Conservation (phyloP, 148 eudicot genomes). For the Beta vulgaris region DNA sequence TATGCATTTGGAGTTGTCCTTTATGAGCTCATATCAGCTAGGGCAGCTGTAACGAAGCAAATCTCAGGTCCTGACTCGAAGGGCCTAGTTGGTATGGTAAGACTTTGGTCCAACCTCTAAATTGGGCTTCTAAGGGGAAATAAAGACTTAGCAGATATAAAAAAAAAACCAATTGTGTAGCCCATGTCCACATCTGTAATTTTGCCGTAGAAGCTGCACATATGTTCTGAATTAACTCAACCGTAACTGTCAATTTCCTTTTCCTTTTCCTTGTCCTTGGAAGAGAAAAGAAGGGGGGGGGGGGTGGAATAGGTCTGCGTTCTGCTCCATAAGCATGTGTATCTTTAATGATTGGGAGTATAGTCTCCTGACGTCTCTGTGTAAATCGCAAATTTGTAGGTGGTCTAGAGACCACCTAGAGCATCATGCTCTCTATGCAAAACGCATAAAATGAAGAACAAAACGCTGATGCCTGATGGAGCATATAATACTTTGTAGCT, state of each 20-base stretch:
- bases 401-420: not conserved
- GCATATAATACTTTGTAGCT: too few relatives aligned
- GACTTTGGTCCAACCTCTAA: not conserved
- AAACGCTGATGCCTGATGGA: too few relatives aligned
- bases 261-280: not conserved
- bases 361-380: not conserved
- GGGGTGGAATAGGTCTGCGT: not conserved
- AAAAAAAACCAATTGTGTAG: too few relatives aligned
- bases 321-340: not conserved
- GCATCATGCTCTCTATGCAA: too few relatives aligned
- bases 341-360: not conserved
- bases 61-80: constrained; percentile 55
- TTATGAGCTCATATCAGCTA: constrained; percentile 90
- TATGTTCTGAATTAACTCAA: not conserved
- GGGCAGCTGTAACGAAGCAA: constrained; percentile 79
- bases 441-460: too few relatives aligned
- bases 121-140: not conserved
- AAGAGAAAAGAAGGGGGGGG: not conserved
- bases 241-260: not conserved
- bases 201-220: not conserved
- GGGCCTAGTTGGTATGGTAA: constrained; percentile 89
- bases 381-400: too few relatives aligned
- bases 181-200: not conserved
- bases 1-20: constrained; percentile 96
- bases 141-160: not conserved